Percentiles rank a stretch among this genome's conserved stretches.
Evolutionary conservation across 495 filamentous ascomycete genomes (phyloP).

Genomic region (Daldinia grandis): DNA sequence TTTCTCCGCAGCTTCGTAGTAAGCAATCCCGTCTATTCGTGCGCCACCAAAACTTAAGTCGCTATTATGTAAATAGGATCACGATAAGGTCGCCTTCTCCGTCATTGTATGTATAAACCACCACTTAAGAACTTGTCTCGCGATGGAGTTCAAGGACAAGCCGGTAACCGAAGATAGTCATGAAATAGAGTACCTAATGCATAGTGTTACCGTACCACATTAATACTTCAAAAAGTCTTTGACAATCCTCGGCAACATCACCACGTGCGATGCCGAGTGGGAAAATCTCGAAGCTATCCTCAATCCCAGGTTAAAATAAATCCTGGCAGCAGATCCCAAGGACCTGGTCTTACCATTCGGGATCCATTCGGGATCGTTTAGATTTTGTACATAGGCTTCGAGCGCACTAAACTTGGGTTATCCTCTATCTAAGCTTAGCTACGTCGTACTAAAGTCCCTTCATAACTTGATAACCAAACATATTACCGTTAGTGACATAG

Average conservation of each 20-base stretch:
- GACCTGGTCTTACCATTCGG: conserved; percentile 26
- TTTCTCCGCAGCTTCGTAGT: conserved; percentile 4
- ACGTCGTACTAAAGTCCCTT: background rate
- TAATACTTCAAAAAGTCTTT: background rate
- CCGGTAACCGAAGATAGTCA: background rate
- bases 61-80: background rate
- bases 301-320: conserved; percentile 12
- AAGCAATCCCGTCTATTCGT: conserved; percentile 21
- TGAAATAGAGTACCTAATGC: background rate
- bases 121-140: background rate
- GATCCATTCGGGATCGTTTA: conserved; percentile 21
- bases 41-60: background rate
- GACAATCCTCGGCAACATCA: background rate
- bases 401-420: background rate
- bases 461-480: background rate
- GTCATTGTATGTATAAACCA: background rate
- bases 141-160: background rate
- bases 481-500: too few relatives aligned
- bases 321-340: conserved; percentile 40
- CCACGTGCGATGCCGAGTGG: background rate
- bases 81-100: background rate
- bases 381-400: conserved; percentile 22
- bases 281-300: background rate
- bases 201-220: background rate
- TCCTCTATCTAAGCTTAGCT: background rate